Base-by-base conservation (phyloP, 2,329 filamentous ascomycete species). In the Aspergillus ustus region DNA sequence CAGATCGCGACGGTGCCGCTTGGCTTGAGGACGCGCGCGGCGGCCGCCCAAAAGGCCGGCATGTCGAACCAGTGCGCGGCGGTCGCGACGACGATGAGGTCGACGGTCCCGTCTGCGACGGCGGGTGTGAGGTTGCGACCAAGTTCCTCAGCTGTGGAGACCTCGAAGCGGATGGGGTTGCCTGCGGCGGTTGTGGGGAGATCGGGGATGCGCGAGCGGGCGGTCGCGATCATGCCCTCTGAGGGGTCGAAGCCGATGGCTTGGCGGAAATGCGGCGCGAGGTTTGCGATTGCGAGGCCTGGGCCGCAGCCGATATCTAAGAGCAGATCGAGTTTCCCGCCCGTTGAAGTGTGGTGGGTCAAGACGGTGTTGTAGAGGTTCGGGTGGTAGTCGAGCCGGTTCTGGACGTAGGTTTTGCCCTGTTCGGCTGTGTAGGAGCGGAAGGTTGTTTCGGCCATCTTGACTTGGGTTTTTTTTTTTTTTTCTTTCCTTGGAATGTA, bases 261-360 rank as follows among this genome's bases (percentile, higher is more conserved):
- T 28, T 76, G 69, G 0, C 69, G 60, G 67, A 88, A 88, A 37
- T 75, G 75, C 0, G 73, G 70, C 0, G 81, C 80, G 1, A 87
- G 76, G 5, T 73, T 75, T 2, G 80, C 78, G 0, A 78, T 78
- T 0, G 81, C 83, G 13, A 72, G 81, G 4, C 85, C 86, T 0
- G 85, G 85, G 0, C 86, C 85, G 67, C 84, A 87, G 34, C 86
- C 86, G 6, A 87, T 72, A 63, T 89, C 85, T 13, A 86, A 68
- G 0, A 86, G 63, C 2, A 72, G 75, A 31, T 74, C 68, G 15
- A 82, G 66, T 13, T 75, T 56, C 13, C 83, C 83, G 20, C 81
- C 81, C 0, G 78, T 81, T 1, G 78, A 73, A 1, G 67, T 71
- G 66, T 88, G 85, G 56, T 82, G 76, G 19, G 78, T 65, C 4